phyloP scores from a whole-genome alignment of 441 rosid species.

The Bruguiera hainesii region DNA sequence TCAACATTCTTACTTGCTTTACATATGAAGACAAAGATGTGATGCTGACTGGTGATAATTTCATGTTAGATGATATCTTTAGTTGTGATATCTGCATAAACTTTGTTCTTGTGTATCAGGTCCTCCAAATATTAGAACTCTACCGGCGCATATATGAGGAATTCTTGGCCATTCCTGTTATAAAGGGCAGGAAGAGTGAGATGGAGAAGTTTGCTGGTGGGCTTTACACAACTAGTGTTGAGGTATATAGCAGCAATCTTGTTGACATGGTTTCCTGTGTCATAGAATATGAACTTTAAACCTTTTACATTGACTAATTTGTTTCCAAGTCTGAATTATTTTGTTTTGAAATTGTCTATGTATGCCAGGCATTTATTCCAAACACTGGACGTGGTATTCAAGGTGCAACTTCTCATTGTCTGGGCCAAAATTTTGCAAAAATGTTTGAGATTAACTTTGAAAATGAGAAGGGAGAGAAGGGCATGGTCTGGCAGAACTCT shows the following conservation, averaged over 20 bases:
- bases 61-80: background rate
- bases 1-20: background rate
- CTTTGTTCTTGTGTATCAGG: slow-evolving; percentile 41
- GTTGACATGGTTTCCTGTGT: background rate
- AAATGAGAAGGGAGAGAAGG: slow-evolving; percentile 88
- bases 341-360: slow-evolving; percentile 5
- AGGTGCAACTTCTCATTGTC: slow-evolving; percentile 97
- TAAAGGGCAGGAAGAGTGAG: slow-evolving; percentile 96
- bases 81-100: background rate
- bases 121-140: slow-evolving; percentile 86
- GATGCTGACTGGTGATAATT: background rate
- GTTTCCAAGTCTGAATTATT: slow-evolving; percentile 13
- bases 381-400: slow-evolving; percentile 97
- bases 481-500: slow-evolving; percentile 97
- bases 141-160: slow-evolving; percentile 90
- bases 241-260: slow-evolving; percentile 42
- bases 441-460: slow-evolving; percentile 94
- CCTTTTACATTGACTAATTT: slow-evolving; percentile 1
- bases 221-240: slow-evolving; percentile 93
- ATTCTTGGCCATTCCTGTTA: slow-evolving; percentile 84
- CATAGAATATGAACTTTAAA: slow-evolving; percentile 7
- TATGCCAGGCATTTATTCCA: slow-evolving; percentile 83
- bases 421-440: slow-evolving; percentile 96
- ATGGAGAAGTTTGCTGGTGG: slow-evolving; percentile 98
- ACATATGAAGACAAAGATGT: too few species aligned